A percentile compares a stretch with the other conserved stretches of the same genome.
Conservation (phyloP, 176 grass and related monocot species). For the Poa annua region DNA sequence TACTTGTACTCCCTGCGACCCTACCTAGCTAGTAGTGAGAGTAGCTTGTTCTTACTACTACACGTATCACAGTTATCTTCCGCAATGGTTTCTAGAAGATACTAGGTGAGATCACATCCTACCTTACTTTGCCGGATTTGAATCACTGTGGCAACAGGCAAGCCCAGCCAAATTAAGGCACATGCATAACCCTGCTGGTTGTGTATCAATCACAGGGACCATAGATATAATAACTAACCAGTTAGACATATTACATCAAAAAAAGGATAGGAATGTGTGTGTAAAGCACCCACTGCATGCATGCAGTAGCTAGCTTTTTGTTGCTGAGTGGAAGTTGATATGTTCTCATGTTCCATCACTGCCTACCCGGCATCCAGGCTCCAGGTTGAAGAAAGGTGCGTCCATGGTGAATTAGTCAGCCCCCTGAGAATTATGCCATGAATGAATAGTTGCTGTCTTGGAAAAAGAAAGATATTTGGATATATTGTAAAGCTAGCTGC, state of each 20-base stretch:
- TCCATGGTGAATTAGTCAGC: background rate
- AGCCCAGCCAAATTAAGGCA: background rate
- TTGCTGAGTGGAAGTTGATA: constrained; percentile 47
- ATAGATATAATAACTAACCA: constrained; percentile 34
- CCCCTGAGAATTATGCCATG: constrained; percentile 13
- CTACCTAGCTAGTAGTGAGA: background rate
- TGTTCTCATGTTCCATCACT: constrained; percentile 49
- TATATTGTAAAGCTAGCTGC: background rate
- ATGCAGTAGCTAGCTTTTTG: constrained; percentile 28
- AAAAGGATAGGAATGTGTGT: constrained; percentile 32
- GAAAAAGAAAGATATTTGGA: background rate
- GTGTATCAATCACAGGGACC: background rate
- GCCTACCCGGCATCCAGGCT: constrained; percentile 1
- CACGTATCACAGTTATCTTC: background rate
- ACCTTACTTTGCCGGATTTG: background rate
- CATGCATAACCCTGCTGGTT: background rate
- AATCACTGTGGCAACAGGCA: constrained; percentile 9
- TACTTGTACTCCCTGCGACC: background rate
- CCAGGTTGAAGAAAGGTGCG: constrained; percentile 17
- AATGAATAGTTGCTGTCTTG: background rate
- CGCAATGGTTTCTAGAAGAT: background rate
- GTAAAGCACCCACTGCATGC: constrained; percentile 40
- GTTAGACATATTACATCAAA: constrained; percentile 35
- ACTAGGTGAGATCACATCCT: background rate
- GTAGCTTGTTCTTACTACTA: background rate